A percentile compares a stretch with the other conserved stretches of the same genome.
These are phyloP conservation scores for Boletus vinaceobasis DNA, from an alignment of 768 basidiomycete species.

Conservation along the genomic window DNA sequence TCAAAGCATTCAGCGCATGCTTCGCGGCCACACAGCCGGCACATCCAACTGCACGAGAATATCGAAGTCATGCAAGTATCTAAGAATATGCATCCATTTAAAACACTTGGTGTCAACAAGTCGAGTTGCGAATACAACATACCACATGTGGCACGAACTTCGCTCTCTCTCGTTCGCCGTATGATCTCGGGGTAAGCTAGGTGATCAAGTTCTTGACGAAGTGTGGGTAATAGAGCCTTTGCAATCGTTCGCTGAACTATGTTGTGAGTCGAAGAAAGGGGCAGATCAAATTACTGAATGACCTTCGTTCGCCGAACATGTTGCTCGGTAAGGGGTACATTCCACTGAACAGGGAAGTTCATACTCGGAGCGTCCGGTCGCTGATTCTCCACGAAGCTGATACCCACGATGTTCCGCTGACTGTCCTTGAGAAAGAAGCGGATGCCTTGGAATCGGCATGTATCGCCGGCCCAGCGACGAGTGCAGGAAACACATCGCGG, in stretches of 20 bases:
- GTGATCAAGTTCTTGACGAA: slow-evolving; percentile 64
- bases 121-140: slow-evolving; percentile 25
- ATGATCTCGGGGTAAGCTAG: slow-evolving; percentile 56
- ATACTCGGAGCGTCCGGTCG: slow-evolving; percentile 56
- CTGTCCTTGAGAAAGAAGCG: slow-evolving; percentile 69
- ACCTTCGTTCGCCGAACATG: slow-evolving; percentile 67
- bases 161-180: slow-evolving; percentile 71
- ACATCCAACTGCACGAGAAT: slow-evolving; percentile 89
- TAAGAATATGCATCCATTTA: slow-evolving; percentile 30
- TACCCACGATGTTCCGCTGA: slow-evolving; percentile 55
- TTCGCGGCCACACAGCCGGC: slow-evolving; percentile 86
- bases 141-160: slow-evolving; percentile 86
- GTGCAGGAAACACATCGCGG: slow-evolving; percentile 83
- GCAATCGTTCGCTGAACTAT: slow-evolving; percentile 60
- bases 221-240: slow-evolving; percentile 59
- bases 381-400: slow-evolving; percentile 67
- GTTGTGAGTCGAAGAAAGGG: slow-evolving; percentile 10
- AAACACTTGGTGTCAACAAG: slow-evolving; percentile 6
- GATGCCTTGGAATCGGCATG: slow-evolving; percentile 84
- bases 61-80: slow-evolving; percentile 94
- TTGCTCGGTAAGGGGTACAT: slow-evolving; percentile 46
- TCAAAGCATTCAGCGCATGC: slow-evolving; percentile 82
- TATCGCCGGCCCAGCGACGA: slow-evolving; percentile 84
- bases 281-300: slow-evolving; percentile 1
- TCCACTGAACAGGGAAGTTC: slow-evolving; percentile 66